Percentiles rank a stretch among this genome's conserved stretches.
Conservation (phyloP, 2,329 filamentous ascomycete species). For the Monosporascus sp. region DNA sequence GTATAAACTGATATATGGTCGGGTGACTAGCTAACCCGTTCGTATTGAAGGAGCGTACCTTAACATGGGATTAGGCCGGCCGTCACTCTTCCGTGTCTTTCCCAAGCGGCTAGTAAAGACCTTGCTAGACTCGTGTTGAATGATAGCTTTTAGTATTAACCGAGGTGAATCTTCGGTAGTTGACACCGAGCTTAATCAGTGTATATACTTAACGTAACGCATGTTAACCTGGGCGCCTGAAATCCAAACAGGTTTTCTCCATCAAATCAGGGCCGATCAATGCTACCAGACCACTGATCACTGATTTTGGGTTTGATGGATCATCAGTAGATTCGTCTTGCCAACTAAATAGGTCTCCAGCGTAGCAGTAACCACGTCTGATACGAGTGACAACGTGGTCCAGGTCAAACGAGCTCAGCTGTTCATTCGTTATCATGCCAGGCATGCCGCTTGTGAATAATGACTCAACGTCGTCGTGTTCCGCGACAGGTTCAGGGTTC, state of each 20-base stretch:
- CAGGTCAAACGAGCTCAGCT: constrained; percentile 52
- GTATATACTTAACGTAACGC: too few relatives aligned
- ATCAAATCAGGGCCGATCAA: constrained; percentile 58
- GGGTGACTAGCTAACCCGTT: too few relatives aligned
- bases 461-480: constrained; percentile 14
- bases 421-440: constrained; percentile 52
- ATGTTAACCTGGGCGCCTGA: constrained; percentile 23
- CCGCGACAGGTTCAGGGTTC: neutral
- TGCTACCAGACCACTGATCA: constrained; percentile 63
- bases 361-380: constrained; percentile 17
- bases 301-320: constrained; percentile 49
- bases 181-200: too few relatives aligned
- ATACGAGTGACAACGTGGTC: constrained; percentile 53
- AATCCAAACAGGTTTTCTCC: constrained; percentile 53
- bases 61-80: too few relatives aligned
- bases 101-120: too few relatives aligned
- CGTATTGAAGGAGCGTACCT: too few relatives aligned
- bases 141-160: too few relatives aligned
- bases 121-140: too few relatives aligned
- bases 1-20: too few relatives aligned
- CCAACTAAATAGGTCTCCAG: constrained; percentile 48
- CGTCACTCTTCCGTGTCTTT: too few relatives aligned
- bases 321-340: constrained; percentile 45
- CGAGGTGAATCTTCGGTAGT: too few relatives aligned
- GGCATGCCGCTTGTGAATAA: constrained; percentile 63